These are phyloP conservation scores for Auriscalpium orientale DNA, from an alignment of 768 basidiomycete genomes.

Conservation along the genomic window DNA sequence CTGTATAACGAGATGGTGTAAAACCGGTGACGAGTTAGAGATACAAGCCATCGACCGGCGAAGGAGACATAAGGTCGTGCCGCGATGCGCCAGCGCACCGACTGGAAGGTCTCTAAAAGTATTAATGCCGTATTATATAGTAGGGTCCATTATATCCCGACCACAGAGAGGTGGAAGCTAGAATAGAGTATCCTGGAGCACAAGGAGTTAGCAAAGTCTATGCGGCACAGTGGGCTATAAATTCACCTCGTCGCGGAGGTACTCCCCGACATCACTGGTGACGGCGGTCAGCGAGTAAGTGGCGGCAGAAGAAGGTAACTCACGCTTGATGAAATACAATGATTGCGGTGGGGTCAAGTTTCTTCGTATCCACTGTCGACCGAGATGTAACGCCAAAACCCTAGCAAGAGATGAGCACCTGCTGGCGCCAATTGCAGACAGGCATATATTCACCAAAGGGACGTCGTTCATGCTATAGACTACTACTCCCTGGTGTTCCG, in stretches of 20 bases:
- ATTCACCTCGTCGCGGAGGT: constrained; percentile 86
- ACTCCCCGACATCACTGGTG: constrained; percentile 91
- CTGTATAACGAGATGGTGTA: too few species aligned
- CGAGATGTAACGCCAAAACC: constrained; percentile 97
- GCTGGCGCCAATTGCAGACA: not conserved
- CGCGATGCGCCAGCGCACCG: not conserved
- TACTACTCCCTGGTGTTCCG: constrained; percentile 97
- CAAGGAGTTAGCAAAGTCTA: not conserved
- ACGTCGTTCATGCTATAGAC: constrained; percentile 94
- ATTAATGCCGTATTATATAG: not conserved
- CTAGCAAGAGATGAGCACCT: constrained; percentile 32
- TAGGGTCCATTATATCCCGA: constrained; percentile 1
- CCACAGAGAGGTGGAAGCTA: constrained; percentile 20
- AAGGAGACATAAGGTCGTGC: too few species aligned
- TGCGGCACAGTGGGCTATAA: not conserved
- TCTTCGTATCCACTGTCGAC: constrained; percentile 92
- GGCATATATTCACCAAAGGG: constrained; percentile 53
- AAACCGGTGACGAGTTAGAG: not conserved
- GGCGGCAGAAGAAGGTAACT: constrained; percentile 20
- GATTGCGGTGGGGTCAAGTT: constrained; percentile 94
- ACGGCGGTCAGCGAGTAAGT: not conserved
- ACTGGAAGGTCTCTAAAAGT: not conserved
- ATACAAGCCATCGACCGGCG: not conserved
- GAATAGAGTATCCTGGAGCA: constrained; percentile 68
- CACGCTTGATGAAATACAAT: constrained; percentile 98